Percentiles rank a stretch among this genome's conserved stretches.
phyloP scores from a whole-genome alignment of 2,329 filamentous ascomycete genomes.

The Colletotrichum sp. region DNA sequence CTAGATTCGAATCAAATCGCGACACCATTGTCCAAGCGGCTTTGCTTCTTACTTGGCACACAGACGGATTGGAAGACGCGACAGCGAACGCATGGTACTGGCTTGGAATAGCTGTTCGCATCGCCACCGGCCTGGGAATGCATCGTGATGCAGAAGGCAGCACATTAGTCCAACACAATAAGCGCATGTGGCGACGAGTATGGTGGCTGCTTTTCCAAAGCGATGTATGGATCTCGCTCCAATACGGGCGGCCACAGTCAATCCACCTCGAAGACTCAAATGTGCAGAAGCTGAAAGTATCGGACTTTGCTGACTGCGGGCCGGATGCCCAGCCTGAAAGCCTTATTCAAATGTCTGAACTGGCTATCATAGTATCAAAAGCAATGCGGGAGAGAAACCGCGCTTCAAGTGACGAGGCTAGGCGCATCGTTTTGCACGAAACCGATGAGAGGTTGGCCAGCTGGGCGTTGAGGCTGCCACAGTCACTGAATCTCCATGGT shows the following conservation, averaged over 20 bases:
- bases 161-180: constrained; percentile 25
- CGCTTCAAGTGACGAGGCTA: not conserved
- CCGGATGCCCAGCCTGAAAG: not conserved
- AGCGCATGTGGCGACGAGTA: constrained; percentile 28
- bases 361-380: not conserved
- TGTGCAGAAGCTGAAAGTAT: not conserved
- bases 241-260: not conserved
- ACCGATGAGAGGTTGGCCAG: not conserved
- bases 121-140: not conserved
- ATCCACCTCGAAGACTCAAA: not conserved
- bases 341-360: not conserved
- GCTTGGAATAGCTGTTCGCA: not conserved
- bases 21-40: not conserved
- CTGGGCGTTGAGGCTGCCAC: not conserved
- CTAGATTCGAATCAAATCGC: not conserved
- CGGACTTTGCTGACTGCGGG: not conserved
- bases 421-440: not conserved
- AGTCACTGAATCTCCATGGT: not conserved
- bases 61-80: not conserved
- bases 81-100: not conserved
- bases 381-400: not conserved
- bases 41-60: not conserved
- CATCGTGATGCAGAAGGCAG: constrained; percentile 20
- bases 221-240: constrained; percentile 24
- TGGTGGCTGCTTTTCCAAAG: constrained; percentile 31